Conservation (phyloP, 2,329 filamentous ascomycete species). For the Phaeophleospora eucalypticola region DNA sequence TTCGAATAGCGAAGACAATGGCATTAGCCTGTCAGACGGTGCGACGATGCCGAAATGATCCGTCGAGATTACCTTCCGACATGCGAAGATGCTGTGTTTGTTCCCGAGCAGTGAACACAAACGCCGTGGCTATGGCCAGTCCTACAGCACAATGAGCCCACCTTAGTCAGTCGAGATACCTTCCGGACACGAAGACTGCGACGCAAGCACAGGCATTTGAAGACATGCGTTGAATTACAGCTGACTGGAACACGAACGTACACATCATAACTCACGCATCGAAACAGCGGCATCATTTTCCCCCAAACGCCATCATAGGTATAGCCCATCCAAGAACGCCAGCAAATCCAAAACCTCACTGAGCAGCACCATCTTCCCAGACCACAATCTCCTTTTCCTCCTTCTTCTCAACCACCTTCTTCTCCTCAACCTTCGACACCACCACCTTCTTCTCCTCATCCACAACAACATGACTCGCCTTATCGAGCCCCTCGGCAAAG, state of each 20-base stretch:
- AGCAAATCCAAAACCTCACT: too few relatives aligned
- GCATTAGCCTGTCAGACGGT: too few relatives aligned
- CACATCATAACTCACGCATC: neutral
- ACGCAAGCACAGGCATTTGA: too few relatives aligned
- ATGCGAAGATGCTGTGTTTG: too few relatives aligned
- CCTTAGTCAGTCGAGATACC: neutral
- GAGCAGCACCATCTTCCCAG: too few relatives aligned
- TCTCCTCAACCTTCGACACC: neutral
- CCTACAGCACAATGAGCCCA: too few relatives aligned
- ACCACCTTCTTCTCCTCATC: constrained; percentile 11
- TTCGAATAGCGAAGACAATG: too few relatives aligned
- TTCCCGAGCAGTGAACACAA: too few relatives aligned
- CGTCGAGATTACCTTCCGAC: too few relatives aligned
- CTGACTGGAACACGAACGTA: neutral
- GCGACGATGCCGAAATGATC: too few relatives aligned
- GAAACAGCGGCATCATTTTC: neutral
- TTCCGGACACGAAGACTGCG: neutral
- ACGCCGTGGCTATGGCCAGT: too few relatives aligned
- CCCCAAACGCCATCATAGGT: neutral
- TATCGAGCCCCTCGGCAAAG: constrained; percentile 32
- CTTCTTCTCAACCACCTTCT: constrained; percentile 4
- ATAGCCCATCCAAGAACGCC: constrained; percentile 5
- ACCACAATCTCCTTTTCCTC: constrained; percentile 5
- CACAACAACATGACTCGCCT: constrained; percentile 30
- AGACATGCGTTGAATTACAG: too few relatives aligned